Conservation (phyloP, 305 asterid genomes). For the Fraxinus albicans region DNA sequence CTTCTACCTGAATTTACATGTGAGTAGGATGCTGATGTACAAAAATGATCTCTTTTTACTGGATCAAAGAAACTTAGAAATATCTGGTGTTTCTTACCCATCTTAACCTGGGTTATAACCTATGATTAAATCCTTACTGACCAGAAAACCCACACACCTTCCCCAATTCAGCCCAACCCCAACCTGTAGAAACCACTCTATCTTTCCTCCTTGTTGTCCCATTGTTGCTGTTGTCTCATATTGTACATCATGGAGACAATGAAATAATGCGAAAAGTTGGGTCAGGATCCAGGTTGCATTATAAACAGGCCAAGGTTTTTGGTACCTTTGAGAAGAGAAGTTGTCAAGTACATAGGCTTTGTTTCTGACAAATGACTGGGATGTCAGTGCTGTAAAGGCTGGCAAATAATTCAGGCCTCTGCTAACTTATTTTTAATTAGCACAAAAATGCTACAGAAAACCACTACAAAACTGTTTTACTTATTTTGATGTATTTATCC, state of each 20-base stretch:
- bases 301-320: not conserved
- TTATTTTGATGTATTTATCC: not conserved
- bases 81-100: not conserved
- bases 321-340: not conserved
- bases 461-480: not conserved
- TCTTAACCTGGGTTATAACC: not conserved
- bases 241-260: not conserved
- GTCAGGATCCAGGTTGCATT: not conserved
- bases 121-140: not conserved
- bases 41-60: not conserved
- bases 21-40: not conserved
- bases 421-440: not conserved
- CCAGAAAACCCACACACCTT: not conserved
- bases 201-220: not conserved
- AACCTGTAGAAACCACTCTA: not conserved
- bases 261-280: not conserved
- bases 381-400: not conserved
- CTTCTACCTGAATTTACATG: not conserved
- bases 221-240: not conserved
- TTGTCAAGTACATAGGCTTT: not conserved
- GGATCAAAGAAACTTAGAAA: not conserved
- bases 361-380: not conserved
- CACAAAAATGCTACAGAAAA: not conserved
- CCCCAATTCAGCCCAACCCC: not conserved
- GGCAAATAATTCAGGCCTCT: not conserved